phyloP scores from a whole-genome alignment of 495 filamentous ascomycete genomes.

The Trichoderma virens region DNA sequence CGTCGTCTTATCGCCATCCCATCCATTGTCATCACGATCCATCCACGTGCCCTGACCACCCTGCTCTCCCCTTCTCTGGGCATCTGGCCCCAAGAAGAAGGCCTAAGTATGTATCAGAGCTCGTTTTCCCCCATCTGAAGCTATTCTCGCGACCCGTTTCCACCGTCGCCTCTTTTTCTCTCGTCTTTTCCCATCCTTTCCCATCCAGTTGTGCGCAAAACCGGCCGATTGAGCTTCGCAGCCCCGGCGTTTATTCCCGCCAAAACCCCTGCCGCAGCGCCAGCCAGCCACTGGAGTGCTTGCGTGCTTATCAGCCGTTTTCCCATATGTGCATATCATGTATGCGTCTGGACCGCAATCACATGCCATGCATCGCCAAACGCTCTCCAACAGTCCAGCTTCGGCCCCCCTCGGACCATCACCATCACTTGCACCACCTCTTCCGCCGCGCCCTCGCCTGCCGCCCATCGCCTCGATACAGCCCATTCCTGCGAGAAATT shows the following conservation, averaged over 20 bases:
- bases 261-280: neutral
- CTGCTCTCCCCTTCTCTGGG: too few relatives aligned
- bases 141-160: too few relatives aligned
- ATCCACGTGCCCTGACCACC: neutral
- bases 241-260: neutral
- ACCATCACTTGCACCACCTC: neutral
- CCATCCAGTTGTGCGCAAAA: neutral
- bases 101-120: too few relatives aligned
- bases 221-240: neutral
- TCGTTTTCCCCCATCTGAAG: too few relatives aligned
- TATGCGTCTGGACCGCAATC: neutral
- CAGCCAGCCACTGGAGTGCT: too few relatives aligned
- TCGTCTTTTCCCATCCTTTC: neutral
- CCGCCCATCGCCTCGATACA: neutral
- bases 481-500: neutral
- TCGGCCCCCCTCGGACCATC: slow-evolving; percentile 7
- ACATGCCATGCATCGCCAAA: slow-evolving; percentile 6
- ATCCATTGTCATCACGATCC: neutral
- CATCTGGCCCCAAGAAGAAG: too few relatives aligned
- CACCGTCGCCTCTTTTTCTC: neutral
- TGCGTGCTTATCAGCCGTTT: slow-evolving; percentile 7
- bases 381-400: neutral
- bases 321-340: neutral
- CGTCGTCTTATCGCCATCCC: neutral
- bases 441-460: neutral